phyloP scores from a whole-genome alignment of 73 alveolate genomes.

The Paramecium sexaurelia region DNA sequence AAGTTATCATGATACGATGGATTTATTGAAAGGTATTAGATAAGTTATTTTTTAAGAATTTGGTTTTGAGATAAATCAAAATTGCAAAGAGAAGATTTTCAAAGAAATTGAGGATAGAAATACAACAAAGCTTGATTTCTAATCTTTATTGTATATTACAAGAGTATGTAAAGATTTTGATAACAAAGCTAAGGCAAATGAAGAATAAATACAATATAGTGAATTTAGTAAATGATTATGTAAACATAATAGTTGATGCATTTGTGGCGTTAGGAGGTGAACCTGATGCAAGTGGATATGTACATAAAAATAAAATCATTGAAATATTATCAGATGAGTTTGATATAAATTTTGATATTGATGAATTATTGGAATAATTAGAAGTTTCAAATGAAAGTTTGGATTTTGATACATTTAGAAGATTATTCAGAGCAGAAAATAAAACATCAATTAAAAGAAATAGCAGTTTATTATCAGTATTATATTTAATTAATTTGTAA shows the following conservation, averaged over 20 bases:
- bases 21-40: neutral
- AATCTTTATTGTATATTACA: neutral
- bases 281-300: constrained; percentile 70
- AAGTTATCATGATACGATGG: constrained; percentile 6
- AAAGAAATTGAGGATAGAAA: constrained; percentile 42
- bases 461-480: constrained; percentile 39
- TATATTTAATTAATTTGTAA: neutral
- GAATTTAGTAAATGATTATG: neutral
- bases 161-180: constrained; percentile 24
- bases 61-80: neutral
- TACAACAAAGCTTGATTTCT: neutral
- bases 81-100: neutral
- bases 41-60: neutral
- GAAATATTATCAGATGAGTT: constrained; percentile 78
- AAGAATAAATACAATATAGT: neutral
- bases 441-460: neutral
- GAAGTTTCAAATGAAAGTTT: constrained; percentile 77
- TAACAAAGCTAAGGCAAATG: neutral
- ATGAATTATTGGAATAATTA: constrained; percentile 75
- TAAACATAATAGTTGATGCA: constrained; percentile 72
- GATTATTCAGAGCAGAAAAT: constrained; percentile 66
- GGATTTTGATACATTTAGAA: constrained; percentile 78
- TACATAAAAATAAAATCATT: constrained; percentile 69
- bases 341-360: constrained; percentile 81
- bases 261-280: constrained; percentile 86